These are phyloP conservation scores for Albophoma yamanashiensis DNA, from an alignment of 2,329 filamentous ascomycete species.

Conservation along the genomic window DNA sequence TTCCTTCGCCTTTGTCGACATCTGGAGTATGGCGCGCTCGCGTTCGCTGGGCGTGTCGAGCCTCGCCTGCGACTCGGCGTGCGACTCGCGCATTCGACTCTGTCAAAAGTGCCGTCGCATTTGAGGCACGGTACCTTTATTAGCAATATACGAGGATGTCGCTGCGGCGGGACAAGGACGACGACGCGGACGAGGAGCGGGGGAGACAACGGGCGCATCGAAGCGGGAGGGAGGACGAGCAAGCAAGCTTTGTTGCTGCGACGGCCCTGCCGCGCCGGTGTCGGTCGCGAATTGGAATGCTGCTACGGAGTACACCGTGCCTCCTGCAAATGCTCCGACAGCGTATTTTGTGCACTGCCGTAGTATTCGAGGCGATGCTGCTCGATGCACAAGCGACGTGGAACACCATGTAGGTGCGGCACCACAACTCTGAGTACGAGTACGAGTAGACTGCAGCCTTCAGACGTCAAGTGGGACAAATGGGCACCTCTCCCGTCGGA, in stretches of 20 bases:
- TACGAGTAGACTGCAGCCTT: background rate
- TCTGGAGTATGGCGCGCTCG: background rate
- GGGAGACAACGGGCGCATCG: background rate
- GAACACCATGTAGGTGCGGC: background rate
- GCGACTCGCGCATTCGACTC: background rate
- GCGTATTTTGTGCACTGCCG: background rate
- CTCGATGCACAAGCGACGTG: background rate
- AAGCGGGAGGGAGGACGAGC: background rate
- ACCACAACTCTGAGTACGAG: background rate
- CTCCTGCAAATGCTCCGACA: background rate
- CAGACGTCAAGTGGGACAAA: background rate
- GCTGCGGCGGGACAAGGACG: background rate
- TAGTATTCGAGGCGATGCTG: background rate
- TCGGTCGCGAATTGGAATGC: background rate
- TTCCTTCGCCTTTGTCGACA: background rate
- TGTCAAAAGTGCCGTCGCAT: background rate
- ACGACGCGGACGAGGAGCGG: background rate
- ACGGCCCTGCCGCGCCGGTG: background rate
- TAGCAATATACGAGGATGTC: too few relatives aligned
- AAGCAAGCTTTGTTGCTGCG: background rate
- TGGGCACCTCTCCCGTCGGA: background rate
- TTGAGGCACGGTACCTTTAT: too few relatives aligned
- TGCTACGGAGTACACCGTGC: background rate
- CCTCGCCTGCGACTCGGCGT: background rate
- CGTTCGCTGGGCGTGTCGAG: background rate